Percentiles rank a stretch among this genome's conserved stretches.
phyloP scores from a whole-genome alignment of 306 rosid genomes.

The Casuarina cunninghamiana region DNA sequence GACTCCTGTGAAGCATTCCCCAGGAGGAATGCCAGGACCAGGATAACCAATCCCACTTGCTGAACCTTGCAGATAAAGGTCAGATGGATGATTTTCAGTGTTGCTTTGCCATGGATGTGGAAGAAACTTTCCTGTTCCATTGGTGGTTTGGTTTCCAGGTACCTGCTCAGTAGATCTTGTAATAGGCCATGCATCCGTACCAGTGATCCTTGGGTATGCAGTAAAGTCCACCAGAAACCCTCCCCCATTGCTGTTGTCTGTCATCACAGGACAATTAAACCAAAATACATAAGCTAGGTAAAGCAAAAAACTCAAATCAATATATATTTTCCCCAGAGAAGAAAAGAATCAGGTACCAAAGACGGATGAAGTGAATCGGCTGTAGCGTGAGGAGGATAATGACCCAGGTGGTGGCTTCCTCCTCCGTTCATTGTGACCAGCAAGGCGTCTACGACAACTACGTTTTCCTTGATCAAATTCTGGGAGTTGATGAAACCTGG shows the following conservation, averaged over 20 bases:
- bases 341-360: conserved; percentile 40
- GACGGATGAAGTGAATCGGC: conserved; percentile 50
- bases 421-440: conserved; percentile 94
- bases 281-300: conserved; percentile 1
- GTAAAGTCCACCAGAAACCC: conserved; percentile 78
- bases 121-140: conserved; percentile 31
- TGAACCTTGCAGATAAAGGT: conserved; percentile 64
- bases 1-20: conserved; percentile 62
- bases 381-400: conserved; percentile 57
- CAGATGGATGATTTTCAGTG: conserved; percentile 47
- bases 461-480: conserved; percentile 96
- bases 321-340: background rate
- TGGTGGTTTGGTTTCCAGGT: conserved; percentile 40
- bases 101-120: conserved; percentile 62
- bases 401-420: conserved; percentile 89
- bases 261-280: conserved; percentile 21
- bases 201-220: conserved; percentile 54
- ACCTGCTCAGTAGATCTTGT: conserved; percentile 49
- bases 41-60: conserved; percentile 51
- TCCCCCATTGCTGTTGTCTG: conserved; percentile 60
- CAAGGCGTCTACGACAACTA: conserved; percentile 91
- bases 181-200: conserved; percentile 51
- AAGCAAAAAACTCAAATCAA: conserved; percentile 7
- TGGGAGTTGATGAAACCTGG: conserved; percentile 88
- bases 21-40: conserved; percentile 56